Evolutionary conservation across 495 filamentous ascomycete genomes (phyloP), one percentile per base, ranked within the genome.

Genomic region (Lophiotrema nucula): DNA sequence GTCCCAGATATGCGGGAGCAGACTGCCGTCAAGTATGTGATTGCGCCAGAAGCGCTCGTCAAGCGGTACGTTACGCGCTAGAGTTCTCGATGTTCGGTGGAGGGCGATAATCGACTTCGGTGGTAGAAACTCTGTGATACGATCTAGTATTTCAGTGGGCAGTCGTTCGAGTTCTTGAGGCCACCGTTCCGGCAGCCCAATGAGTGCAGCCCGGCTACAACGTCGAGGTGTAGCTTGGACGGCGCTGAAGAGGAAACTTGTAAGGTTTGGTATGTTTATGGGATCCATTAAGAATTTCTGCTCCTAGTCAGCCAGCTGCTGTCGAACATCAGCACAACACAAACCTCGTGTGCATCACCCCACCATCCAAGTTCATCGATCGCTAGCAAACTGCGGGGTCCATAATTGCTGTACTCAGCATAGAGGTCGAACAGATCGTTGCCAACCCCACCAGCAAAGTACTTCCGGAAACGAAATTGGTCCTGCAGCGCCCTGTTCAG

Each of bases 21-120:
- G 26, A 2, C 1, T 33, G n/a, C 52, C 52, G 13, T 31, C 26
- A 11, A 27, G 24, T 22, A 56, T 1, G 16, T 46, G 11, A 25
- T 28, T 8, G 3, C 41, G 42, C 52, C 52, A 56, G 52, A 56
- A 56, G 24, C 52, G 39, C 13, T 46, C 23, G 19, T 56, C 52
- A 15, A 56, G 42, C 21, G 24, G 52, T 8, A 56, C 25, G 2
- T 38, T 46, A 10, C 21, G n/a, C 1, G 27, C 13, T 16, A 56
- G 21, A 15, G 26, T 11, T 25, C 23, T 45, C 2, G 39, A 46
- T 11, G 42, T 33, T 13, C 26, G 11, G 16, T 24, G 41, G 11
- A 56, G 26, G 18, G 23, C 24, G 18, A 56, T 21, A 16, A 47
- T 37, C n/a, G 52, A 56, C 10, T 8, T 4, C 3, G 52, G 42